Evolutionary conservation across 305 asterid genomes (phyloP).

Genomic region (Striga hermonthica): DNA sequence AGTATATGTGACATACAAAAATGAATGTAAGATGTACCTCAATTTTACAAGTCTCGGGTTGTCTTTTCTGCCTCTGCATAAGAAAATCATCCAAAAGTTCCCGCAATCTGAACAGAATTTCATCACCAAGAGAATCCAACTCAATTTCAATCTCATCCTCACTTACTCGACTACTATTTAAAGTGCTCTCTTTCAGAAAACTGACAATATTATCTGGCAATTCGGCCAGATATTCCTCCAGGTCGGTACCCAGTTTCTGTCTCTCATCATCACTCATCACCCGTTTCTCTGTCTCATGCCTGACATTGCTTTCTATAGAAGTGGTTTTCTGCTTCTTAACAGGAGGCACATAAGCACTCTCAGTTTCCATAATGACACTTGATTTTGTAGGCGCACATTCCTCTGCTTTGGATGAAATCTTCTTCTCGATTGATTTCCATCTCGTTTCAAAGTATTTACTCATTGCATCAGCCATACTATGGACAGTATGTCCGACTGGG

Average conservation of each 20-base stretch:
- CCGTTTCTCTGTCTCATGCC: constrained; percentile 42
- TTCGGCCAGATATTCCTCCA: constrained; percentile 55
- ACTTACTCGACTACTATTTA: constrained; percentile 40
- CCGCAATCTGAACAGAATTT: constrained; percentile 51
- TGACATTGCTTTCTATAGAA: constrained; percentile 41
- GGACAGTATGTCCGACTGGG: constrained; percentile 55
- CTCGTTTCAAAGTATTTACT: constrained; percentile 53
- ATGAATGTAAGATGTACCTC: constrained; percentile 48
- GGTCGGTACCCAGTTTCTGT: constrained; percentile 50
- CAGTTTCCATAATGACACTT: constrained; percentile 44
- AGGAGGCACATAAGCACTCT: constrained; percentile 44
- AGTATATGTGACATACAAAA: constrained; percentile 12
- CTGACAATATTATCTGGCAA: constrained; percentile 63
- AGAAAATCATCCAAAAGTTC: constrained; percentile 61
- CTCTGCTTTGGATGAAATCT: constrained; percentile 43
- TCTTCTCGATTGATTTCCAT: constrained; percentile 59
- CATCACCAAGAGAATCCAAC: constrained; percentile 58
- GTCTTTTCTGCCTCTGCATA: constrained; percentile 45
- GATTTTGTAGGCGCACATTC: constrained; percentile 46
- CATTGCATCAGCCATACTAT: constrained; percentile 52
- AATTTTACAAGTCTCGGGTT: constrained; percentile 37
- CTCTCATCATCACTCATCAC: constrained; percentile 55
- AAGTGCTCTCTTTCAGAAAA: constrained; percentile 54
- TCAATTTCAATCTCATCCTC: constrained; percentile 83
- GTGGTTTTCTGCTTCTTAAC: constrained; percentile 53